Percentiles rank a stretch among this genome's conserved stretches.
These are phyloP conservation scores for Colletotrichum scovillei DNA, from an alignment of 2,329 filamentous ascomycete species.

Conservation along the genomic window DNA sequence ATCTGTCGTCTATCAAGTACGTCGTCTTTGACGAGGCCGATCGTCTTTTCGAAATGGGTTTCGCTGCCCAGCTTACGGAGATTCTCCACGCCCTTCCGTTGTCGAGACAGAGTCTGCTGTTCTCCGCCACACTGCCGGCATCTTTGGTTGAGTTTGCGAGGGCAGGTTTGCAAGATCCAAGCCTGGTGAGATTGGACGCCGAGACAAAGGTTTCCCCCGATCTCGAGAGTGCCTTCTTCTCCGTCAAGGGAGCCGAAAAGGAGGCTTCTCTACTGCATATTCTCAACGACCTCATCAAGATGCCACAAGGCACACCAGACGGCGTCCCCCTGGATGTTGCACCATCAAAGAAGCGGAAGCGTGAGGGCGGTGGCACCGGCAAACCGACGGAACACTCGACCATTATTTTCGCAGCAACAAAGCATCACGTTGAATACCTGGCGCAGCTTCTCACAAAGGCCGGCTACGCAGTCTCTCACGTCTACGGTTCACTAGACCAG, in stretches of 20 bases:
- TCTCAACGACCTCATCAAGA: conserved; percentile 90
- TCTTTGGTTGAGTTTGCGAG: conserved; percentile 96
- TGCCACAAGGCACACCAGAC: conserved; percentile 77
- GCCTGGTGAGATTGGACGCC: conserved; percentile 88
- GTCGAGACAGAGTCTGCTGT: conserved; percentile 89
- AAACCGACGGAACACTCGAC: conserved; percentile 91
- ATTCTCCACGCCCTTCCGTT: conserved; percentile 89
- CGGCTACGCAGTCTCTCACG: conserved; percentile 92
- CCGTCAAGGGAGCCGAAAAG: conserved; percentile 91
- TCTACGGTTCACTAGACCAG: conserved; percentile 95
- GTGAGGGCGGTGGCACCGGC: conserved; percentile 67
- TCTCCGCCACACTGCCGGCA: conserved; percentile 94
- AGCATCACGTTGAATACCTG: conserved; percentile 97
- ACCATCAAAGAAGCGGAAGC: conserved; percentile 78
- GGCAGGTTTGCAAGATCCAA: conserved; percentile 92
- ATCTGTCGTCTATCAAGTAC: conserved; percentile 91
- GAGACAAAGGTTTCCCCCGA: conserved; percentile 97
- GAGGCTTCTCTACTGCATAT: conserved; percentile 92
- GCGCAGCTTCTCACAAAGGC: conserved; percentile 81
- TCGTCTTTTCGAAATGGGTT: conserved; percentile 98
- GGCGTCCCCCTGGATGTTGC: conserved; percentile 57
- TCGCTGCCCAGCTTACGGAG: conserved; percentile 91
- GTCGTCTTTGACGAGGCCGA: conserved; percentile 99
- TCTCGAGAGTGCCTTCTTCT: conserved; percentile 95
- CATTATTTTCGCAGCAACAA: conserved; percentile 93